Conservation (phyloP, 495 filamentous ascomycete species). For the Hyaloscypha variabilis region DNA sequence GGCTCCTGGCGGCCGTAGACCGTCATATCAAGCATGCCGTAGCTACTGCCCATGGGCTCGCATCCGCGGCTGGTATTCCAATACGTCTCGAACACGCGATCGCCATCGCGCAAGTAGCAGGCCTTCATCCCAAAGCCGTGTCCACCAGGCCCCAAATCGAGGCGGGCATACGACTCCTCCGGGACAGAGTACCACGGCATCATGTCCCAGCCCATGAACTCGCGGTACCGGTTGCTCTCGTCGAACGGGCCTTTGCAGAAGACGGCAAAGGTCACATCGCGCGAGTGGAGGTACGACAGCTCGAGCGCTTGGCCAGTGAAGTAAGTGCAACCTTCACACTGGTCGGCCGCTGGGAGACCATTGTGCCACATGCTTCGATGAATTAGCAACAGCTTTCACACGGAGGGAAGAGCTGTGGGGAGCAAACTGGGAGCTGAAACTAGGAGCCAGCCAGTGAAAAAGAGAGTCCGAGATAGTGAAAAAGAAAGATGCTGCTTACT, state of each 20-base stretch:
- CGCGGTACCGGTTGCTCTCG: conserved; percentile 25
- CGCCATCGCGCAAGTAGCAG: conserved; percentile 23
- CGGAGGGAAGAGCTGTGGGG: too few species aligned
- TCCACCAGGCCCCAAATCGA: background rate
- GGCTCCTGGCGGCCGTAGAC: conserved; percentile 17
- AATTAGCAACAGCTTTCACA: too few species aligned
- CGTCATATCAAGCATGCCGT: conserved; percentile 21
- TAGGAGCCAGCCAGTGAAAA: too few species aligned
- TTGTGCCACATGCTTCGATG: conserved; percentile 22
- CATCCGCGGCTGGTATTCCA: conserved; percentile 20
- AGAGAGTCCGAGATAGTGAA: too few species aligned
- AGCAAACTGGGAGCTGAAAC: too few species aligned
- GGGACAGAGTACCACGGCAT: conserved; percentile 29
- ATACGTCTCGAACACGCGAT: conserved; percentile 25
- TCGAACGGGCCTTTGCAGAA: conserved; percentile 19
- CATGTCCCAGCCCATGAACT: conserved; percentile 25
- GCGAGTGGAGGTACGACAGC: conserved; percentile 25
- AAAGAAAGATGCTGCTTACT: too few species aligned
- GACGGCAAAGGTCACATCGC: conserved; percentile 22
- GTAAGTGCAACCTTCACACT: conserved; percentile 28
- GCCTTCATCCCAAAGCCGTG: conserved; percentile 22
- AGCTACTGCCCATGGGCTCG: conserved; percentile 14
- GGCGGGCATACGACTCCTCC: too few species aligned
- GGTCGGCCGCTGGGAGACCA: conserved; percentile 13
- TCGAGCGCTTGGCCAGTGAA: conserved; percentile 18